Evolutionary conservation across 441 rosid genomes (phyloP).

Genomic region (Brassica balearica): DNA sequence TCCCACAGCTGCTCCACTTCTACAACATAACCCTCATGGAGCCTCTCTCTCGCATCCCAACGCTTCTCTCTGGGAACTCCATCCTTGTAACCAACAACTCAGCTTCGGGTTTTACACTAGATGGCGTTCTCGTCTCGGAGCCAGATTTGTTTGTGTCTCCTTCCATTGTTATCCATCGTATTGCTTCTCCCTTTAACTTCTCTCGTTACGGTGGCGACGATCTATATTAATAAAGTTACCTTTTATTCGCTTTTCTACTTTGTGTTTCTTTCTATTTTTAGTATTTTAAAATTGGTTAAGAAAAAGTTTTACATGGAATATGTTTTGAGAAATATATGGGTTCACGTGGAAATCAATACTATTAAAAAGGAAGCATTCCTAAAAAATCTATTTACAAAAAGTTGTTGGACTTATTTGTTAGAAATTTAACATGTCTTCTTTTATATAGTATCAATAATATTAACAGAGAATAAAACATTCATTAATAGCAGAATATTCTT

Average conservation of each 20-base stretch:
- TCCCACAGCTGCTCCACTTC: slow-evolving; percentile 36
- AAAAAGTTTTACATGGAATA: neutral
- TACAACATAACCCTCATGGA: slow-evolving; percentile 26
- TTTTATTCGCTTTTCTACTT: slow-evolving; percentile 5
- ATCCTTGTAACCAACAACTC: slow-evolving; percentile 34
- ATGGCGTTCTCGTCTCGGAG: slow-evolving; percentile 37
- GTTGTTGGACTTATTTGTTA: too few species aligned
- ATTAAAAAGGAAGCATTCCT: too few species aligned
- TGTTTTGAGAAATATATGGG: neutral
- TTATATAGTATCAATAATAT: too few species aligned
- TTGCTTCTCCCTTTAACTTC: slow-evolving; percentile 41
- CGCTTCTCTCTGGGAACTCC: slow-evolving; percentile 39
- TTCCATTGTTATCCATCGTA: slow-evolving; percentile 35
- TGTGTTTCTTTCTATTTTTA: slow-evolving; percentile 1
- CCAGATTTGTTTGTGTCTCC: slow-evolving; percentile 41
- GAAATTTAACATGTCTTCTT: too few species aligned
- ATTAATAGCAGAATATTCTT: too few species aligned
- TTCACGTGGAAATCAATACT: neutral
- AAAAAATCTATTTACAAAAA: too few species aligned
- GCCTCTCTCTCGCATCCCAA: slow-evolving; percentile 33
- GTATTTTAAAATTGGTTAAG: neutral
- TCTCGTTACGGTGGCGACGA: slow-evolving; percentile 32
- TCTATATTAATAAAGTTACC: neutral
- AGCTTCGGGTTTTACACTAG: slow-evolving; percentile 26
- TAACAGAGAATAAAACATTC: too few species aligned